These are phyloP conservation scores for Eucalyptus melliodora DNA, from an alignment of 345 rosid species.

Conservation along the genomic window DNA sequence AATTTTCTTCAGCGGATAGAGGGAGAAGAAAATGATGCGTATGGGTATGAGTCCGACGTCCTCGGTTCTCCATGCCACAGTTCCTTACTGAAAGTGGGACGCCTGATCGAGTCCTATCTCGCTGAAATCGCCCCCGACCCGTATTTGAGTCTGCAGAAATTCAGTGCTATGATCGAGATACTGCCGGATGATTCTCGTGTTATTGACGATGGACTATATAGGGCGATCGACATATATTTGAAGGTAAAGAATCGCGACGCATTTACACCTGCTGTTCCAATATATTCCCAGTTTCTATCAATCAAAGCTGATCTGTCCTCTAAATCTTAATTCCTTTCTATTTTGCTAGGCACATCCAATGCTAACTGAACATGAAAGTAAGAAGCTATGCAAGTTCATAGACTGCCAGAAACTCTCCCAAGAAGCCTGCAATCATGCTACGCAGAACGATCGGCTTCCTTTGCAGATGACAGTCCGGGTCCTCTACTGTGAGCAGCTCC, in stretches of 20 bases:
- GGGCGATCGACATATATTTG: constrained; percentile 72
- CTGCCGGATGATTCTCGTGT: constrained; percentile 73
- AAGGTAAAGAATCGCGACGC: constrained; percentile 27
- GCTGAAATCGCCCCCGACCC: constrained; percentile 90
- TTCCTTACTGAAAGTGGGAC: constrained; percentile 69
- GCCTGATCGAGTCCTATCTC: constrained; percentile 66
- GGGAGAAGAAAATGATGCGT: constrained; percentile 37
- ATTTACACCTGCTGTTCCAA: background rate
- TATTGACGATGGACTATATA: constrained; percentile 70
- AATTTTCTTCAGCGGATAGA: constrained; percentile 54
- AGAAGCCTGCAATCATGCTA: constrained; percentile 47
- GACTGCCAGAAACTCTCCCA: constrained; percentile 56
- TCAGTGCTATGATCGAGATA: constrained; percentile 55
- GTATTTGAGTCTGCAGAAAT: constrained; percentile 52
- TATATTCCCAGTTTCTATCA: background rate
- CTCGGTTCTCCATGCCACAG: constrained; percentile 41
- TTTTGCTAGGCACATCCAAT: constrained; percentile 46
- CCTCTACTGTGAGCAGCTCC: constrained; percentile 58
- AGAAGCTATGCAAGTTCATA: constrained; percentile 54
- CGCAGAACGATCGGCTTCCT: constrained; percentile 57
- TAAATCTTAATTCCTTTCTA: background rate
- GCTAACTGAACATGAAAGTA: constrained; percentile 51
- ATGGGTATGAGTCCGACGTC: constrained; percentile 43
- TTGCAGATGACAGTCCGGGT: constrained; percentile 47
- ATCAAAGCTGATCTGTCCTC: background rate